These are phyloP conservation scores for Citrus australasica DNA, from an alignment of 345 rosid genomes.

Conservation along the genomic window DNA sequence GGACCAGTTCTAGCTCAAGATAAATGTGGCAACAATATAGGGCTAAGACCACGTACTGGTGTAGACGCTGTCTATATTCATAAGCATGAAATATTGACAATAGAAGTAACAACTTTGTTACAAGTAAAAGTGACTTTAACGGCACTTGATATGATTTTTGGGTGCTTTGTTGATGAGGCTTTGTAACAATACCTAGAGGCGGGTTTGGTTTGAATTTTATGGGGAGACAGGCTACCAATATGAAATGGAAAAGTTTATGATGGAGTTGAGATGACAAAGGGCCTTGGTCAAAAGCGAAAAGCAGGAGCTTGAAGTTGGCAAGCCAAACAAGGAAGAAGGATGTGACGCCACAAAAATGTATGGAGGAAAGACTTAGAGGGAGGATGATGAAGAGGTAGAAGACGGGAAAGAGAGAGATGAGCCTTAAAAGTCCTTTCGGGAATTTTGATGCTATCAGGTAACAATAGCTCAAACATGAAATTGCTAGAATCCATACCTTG, in stretches of 20 bases:
- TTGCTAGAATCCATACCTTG: slow-evolving; percentile 27
- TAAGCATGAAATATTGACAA: slow-evolving; percentile 28
- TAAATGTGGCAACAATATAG: slow-evolving; percentile 40
- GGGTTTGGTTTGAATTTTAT: slow-evolving; percentile 34
- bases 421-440: slow-evolving; percentile 26
- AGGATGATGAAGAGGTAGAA: slow-evolving; percentile 36
- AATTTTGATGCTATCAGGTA: slow-evolving; percentile 26
- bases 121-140: slow-evolving; percentile 12
- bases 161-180: not conserved
- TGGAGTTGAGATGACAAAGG: slow-evolving; percentile 50
- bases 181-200: too few species aligned
- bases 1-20: slow-evolving; percentile 42
- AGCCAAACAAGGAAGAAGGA: slow-evolving; percentile 60
- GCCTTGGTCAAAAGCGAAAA: slow-evolving; percentile 56
- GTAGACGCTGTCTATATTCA: slow-evolving; percentile 27
- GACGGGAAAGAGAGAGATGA: slow-evolving; percentile 38
- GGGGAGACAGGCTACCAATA: slow-evolving; percentile 55
- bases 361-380: slow-evolving; percentile 35
- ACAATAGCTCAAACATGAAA: slow-evolving; percentile 24
- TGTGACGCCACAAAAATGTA: slow-evolving; percentile 28
- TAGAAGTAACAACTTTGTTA: slow-evolving; percentile 31
- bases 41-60: slow-evolving; percentile 23
- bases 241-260: slow-evolving; percentile 46
- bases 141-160: not conserved
- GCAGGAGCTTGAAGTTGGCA: slow-evolving; percentile 64